Percentiles rank a stretch among this genome's conserved stretches.
phyloP scores from a whole-genome alignment of 345 rosid genomes.

The Theobroma cacao region DNA sequence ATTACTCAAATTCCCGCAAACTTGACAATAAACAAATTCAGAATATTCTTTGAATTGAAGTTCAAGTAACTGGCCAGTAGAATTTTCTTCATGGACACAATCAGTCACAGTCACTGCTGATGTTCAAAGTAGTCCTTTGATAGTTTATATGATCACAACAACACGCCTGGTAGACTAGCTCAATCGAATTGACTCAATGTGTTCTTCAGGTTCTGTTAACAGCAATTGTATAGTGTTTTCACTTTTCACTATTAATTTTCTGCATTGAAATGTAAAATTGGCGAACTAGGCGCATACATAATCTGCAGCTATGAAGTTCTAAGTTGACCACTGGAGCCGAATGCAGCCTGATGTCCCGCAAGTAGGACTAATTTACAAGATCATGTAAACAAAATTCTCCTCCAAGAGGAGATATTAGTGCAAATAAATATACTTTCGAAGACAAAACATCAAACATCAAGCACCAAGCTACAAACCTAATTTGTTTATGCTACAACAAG shows the following conservation, averaged over 20 bases:
- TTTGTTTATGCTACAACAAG: constrained; percentile 6
- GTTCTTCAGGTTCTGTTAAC: not conserved
- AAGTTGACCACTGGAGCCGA: not conserved
- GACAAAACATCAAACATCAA: not conserved
- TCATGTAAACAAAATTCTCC: constrained; percentile 2
- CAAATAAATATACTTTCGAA: not conserved
- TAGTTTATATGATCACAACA: no score
- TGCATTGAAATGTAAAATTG: not conserved
- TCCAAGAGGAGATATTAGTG: not conserved
- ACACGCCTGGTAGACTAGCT: not conserved
- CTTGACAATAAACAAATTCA: not conserved
- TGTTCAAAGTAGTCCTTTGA: no score
- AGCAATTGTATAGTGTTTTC: not conserved
- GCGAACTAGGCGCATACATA: not conserved
- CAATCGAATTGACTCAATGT: no score
- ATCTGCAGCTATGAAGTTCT: not conserved
- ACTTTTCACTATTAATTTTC: not conserved
- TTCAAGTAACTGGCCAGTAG: not conserved
- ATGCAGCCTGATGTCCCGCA: not conserved
- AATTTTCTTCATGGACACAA: not conserved
- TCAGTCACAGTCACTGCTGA: no score
- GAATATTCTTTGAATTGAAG: not conserved
- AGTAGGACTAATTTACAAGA: not conserved
- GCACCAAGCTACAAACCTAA: constrained; percentile 1
- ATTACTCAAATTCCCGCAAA: not conserved